Evolutionary conservation across 176 grass and related monocot species (phyloP), one percentile per base, ranked within the genome.

Genomic region (Calamus simplicifolius): DNA sequence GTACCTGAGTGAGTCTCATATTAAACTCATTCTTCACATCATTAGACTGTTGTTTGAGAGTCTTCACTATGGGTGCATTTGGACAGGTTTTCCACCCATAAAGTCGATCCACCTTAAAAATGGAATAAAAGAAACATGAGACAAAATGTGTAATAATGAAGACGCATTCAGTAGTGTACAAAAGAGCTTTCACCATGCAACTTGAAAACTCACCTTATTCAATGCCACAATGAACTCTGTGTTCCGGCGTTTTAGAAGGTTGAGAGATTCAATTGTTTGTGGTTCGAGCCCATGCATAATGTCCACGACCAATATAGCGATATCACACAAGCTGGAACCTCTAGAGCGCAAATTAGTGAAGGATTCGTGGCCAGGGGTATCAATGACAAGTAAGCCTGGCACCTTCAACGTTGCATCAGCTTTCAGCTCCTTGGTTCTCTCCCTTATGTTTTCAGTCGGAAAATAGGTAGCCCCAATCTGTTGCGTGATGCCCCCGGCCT

Each of bases 251-350:
- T 88, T 96, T 66, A 96, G 55, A 18, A 96, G 83, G 75, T 96
- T 90, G 19, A 96, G 68, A 63, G 86, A 90, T 81, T 96, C 92
- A 4, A 96, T 87, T 53, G 86, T 96, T 64, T 96, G 87, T 72
- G 77, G 86, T 77, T 96, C 92, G 48, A 96, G 78, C 57, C 92
- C 92, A 69, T 90, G 86, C 92, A 96, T 96, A 64, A 96, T 90
- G 70, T 96, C 92, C 61, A 96, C 92, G 50, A 90, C 92, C 75
- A 96, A 79, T 81, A 96, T 85, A 70, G 92, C 92, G 61, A 96
- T 87, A 73, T 96, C 87, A 55, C 92, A 96, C 64, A 96, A 84
- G 64, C 87, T 90, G 76, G 92, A 96, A 79, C 92, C 92, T 84
- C 87, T 90, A 71, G 86, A 96, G 48, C 92, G 87, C 64, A 96